Evolutionary conservation across 2,329 filamentous ascomycete species (phyloP).

Genomic region (Parastagonospora avenae): DNA sequence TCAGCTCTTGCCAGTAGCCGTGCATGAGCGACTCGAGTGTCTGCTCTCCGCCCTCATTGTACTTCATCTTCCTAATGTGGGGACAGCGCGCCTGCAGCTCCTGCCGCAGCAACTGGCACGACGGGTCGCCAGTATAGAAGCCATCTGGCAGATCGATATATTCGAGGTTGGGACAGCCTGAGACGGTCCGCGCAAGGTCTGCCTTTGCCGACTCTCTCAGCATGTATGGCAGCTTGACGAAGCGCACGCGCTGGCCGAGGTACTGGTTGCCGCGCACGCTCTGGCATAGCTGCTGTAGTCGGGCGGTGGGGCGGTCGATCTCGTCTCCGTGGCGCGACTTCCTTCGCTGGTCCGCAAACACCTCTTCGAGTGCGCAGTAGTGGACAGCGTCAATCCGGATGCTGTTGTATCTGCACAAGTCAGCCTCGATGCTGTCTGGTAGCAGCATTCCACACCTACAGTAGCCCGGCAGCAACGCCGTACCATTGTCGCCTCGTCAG

Average conservation of each 20-base stretch:
- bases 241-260: slow-evolving; percentile 72
- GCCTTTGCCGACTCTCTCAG: slow-evolving; percentile 84
- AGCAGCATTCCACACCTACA: slow-evolving; percentile 60
- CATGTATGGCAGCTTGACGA: slow-evolving; percentile 93
- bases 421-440: slow-evolving; percentile 2
- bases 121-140: slow-evolving; percentile 79
- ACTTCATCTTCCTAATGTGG: slow-evolving; percentile 87
- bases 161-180: slow-evolving; percentile 80
- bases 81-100: slow-evolving; percentile 85
- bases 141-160: slow-evolving; percentile 92
- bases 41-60: slow-evolving; percentile 76
- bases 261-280: slow-evolving; percentile 78
- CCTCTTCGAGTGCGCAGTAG: slow-evolving; percentile 86
- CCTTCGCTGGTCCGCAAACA: slow-evolving; percentile 74
- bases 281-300: slow-evolving; percentile 78
- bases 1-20: slow-evolving; percentile 71
- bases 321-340: slow-evolving; percentile 71
- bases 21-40: slow-evolving; percentile 73
- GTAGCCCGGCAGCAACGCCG: slow-evolving; percentile 58
- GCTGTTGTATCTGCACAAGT: slow-evolving; percentile 72
- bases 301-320: slow-evolving; percentile 76
- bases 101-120: slow-evolving; percentile 75
- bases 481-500: slow-evolving; percentile 77
- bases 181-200: slow-evolving; percentile 83
- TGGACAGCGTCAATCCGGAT: slow-evolving; percentile 93